These are phyloP conservation scores for Leccinum sublutescens DNA, from an alignment of 768 basidiomycete genomes.

Conservation along the genomic window DNA sequence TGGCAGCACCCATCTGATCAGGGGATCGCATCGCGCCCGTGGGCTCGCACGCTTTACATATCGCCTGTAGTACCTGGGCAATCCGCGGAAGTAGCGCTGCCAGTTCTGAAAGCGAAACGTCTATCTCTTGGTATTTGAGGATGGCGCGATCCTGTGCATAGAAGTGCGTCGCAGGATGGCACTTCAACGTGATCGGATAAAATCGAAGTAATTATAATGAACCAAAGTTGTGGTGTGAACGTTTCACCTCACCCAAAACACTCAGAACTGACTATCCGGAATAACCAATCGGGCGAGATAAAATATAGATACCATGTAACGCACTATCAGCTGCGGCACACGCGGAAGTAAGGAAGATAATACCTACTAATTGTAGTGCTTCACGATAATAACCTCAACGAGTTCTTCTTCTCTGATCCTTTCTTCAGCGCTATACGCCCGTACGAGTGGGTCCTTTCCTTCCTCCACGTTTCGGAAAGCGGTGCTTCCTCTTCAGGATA, in stretches of 20 bases:
- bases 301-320: neutral
- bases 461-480: slow-evolving; percentile 51
- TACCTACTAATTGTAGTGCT: slow-evolving; percentile 51
- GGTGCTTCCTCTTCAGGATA: slow-evolving; percentile 42
- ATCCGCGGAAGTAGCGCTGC: neutral
- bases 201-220: neutral
- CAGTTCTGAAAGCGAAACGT: neutral
- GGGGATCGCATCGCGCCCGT: neutral
- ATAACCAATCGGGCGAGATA: neutral
- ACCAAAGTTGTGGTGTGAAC: neutral
- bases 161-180: neutral
- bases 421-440: slow-evolving; percentile 44
- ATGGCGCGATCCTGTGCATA: neutral
- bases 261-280: neutral
- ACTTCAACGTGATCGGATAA: neutral
- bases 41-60: neutral
- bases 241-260: neutral
- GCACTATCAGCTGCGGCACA: neutral
- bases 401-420: slow-evolving; percentile 44
- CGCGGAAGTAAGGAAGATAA: neutral
- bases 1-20: neutral
- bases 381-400: slow-evolving; percentile 52
- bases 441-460: slow-evolving; percentile 48
- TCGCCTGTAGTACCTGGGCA: neutral
- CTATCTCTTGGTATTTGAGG: neutral